Conservation (phyloP, 371 early-diverging fungal species). For the Cokeromyces recurvatus region DNA sequence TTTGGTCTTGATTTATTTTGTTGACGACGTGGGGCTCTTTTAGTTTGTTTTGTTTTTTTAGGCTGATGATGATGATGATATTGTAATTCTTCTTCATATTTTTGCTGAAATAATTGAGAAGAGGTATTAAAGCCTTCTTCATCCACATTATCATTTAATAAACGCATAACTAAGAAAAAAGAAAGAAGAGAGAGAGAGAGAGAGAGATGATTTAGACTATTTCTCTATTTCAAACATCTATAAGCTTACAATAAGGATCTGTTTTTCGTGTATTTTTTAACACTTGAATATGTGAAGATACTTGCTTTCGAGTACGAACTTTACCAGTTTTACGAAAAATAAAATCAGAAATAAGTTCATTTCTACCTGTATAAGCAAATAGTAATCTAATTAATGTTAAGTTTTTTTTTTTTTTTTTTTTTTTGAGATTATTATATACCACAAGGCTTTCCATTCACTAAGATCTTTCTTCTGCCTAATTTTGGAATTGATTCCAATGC, state of each 20-base stretch:
- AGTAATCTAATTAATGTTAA: too few relatives aligned
- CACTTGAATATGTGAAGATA: constrained; percentile 77
- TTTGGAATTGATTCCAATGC: constrained; percentile 12
- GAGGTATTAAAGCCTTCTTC: neutral
- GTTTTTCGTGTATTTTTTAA: constrained; percentile 67
- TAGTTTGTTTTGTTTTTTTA: too few relatives aligned
- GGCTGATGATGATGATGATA: too few relatives aligned
- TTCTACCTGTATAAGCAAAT: too few relatives aligned
- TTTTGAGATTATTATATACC: too few relatives aligned
- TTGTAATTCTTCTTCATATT: too few relatives aligned
- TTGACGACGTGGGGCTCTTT: too few relatives aligned
- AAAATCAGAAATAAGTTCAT: constrained; percentile 74
- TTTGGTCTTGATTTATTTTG: neutral
- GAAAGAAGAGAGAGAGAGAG: too few relatives aligned
- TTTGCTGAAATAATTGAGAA: too few relatives aligned
- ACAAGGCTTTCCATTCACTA: constrained; percentile 55
- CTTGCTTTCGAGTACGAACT: constrained; percentile 69
- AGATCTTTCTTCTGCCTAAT: constrained; percentile 45
- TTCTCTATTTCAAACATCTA: too few relatives aligned
- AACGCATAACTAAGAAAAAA: constrained; percentile 47
- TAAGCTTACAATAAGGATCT: constrained; percentile 56
- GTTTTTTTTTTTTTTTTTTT: too few relatives aligned
- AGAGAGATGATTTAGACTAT: too few relatives aligned
- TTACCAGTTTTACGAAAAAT: constrained; percentile 64
- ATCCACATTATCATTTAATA: constrained; percentile 46